Percentiles rank a stretch among this genome's conserved stretches.
Conservation (phyloP, 345 rosid genomes). For the thale cress (Arabidopsis thaliana) region DNA sequence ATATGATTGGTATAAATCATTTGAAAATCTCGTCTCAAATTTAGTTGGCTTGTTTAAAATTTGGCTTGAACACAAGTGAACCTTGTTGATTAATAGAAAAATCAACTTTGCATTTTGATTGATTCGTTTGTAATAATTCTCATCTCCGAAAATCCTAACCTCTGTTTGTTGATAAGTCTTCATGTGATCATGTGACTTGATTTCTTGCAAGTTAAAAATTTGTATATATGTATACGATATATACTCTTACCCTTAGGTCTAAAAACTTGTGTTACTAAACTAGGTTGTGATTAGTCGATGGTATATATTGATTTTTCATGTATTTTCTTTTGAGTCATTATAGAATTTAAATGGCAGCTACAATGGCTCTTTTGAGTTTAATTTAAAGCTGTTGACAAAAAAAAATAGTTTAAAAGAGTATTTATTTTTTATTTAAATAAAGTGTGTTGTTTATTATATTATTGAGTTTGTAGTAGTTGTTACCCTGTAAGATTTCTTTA, state of each 20-base stretch:
- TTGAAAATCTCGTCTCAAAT: constrained; percentile 4
- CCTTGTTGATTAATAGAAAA: neutral
- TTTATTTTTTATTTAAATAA: neutral
- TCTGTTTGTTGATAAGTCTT: neutral
- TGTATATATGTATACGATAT: no score
- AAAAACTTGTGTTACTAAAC: neutral
- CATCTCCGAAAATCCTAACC: neutral
- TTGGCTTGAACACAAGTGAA: neutral
- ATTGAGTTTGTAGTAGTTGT: neutral
- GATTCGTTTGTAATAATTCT: constrained; percentile 5
- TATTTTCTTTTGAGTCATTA: neutral
- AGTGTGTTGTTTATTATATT: neutral
- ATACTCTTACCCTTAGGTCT: neutral
- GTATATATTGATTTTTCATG: neutral
- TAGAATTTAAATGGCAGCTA: constrained; percentile 3
- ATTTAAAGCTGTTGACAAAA: no score
- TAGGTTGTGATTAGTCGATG: neutral
- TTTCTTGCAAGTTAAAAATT: neutral
- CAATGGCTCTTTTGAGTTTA: neutral
- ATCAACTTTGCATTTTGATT: neutral
- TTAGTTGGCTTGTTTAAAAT: neutral
- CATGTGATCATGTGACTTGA: neutral
- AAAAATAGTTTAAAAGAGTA: neutral
- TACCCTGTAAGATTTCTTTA: neutral
- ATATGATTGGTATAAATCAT: neutral